Percentiles rank a stretch among this genome's conserved stretches.
Conservation (phyloP, 768 basidiomycete genomes). For the Lactarius deliciosus region DNA sequence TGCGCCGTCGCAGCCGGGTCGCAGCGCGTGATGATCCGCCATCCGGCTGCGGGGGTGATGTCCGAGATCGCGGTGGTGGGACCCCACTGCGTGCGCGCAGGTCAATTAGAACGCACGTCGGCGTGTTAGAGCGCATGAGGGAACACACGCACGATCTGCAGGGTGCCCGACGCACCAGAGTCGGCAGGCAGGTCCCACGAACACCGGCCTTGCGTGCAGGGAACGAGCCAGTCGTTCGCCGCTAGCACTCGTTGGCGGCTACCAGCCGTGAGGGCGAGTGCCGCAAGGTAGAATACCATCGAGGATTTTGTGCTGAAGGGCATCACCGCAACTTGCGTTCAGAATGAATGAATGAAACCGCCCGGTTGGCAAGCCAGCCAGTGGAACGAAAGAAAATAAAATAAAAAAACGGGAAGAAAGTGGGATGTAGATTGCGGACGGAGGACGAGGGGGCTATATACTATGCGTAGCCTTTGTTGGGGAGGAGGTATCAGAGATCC, state of each 20-base stretch:
- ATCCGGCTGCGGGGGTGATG: conserved; percentile 17
- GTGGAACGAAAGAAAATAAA: background rate
- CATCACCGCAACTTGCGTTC: background rate
- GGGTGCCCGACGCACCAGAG: conserved; percentile 2
- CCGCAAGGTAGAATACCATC: background rate
- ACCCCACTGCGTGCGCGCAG: conserved; percentile 12
- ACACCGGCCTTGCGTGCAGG: conserved; percentile 18
- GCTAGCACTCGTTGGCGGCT: background rate
- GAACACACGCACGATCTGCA: conserved; percentile 18
- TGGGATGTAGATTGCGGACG: background rate
- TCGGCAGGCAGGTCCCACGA: conserved; percentile 19
- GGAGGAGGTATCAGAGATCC: background rate
- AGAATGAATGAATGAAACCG: background rate
- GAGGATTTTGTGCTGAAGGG: background rate
- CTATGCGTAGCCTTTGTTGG: background rate
- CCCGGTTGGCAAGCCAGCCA: background rate
- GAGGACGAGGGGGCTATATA: background rate
- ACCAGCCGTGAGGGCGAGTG: conserved; percentile 3
- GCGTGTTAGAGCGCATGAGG: background rate
- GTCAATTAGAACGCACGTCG: background rate
- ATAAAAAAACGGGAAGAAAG: background rate
- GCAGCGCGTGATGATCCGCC: conserved; percentile 14
- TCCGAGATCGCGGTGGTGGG: conserved; percentile 20
- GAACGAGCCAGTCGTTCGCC: conserved; percentile 21
- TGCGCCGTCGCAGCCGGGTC: background rate